These are phyloP conservation scores for Ceratorhiza oryzae-sativae DNA, from an alignment of 1,284 basidiomycete genomes.

Conservation along the genomic window DNA sequence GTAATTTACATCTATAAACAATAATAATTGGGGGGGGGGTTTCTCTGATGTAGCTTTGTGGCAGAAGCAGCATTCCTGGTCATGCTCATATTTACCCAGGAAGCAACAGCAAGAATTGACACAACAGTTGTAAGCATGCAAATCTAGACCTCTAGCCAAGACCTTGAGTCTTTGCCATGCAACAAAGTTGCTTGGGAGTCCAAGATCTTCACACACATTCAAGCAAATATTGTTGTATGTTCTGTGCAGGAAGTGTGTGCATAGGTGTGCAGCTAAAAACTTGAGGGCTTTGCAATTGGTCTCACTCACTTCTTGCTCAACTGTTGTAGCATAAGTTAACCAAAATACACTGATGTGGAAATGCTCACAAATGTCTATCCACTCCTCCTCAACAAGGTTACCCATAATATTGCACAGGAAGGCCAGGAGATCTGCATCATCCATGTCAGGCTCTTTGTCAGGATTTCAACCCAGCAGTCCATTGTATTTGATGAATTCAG, in stretches of 20 bases:
- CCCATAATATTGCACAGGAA: background rate
- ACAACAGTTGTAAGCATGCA: slow-evolving; percentile 14
- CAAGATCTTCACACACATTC: background rate
- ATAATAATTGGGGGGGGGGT: no score
- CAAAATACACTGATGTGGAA: background rate
- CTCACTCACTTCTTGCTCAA: no score
- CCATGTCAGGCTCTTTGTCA: background rate
- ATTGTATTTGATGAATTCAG: no score
- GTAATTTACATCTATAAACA: no score
- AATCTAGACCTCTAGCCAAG: background rate
- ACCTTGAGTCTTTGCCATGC: slow-evolving; percentile 21
- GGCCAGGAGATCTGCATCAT: background rate
- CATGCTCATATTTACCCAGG: slow-evolving; percentile 6
- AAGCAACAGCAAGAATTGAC: slow-evolving; percentile 6
- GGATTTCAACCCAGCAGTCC: background rate
- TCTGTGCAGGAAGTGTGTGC: slow-evolving; percentile 11
- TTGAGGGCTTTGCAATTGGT: background rate
- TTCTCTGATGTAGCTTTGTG: no score
- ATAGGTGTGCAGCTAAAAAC: slow-evolving; percentile 2
- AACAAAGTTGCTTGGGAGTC: slow-evolving; percentile 20
- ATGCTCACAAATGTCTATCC: slow-evolving; percentile 14
- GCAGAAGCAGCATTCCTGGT: background rate
- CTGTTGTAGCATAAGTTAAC: background rate
- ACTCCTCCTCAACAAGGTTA: slow-evolving; percentile 8
- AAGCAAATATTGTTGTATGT: slow-evolving; percentile 13